Evolutionary conservation across 2,329 filamentous ascomycete species (phyloP), one percentile per base, ranked within the genome.

Genomic region (Immersiporthe knoxdaviesiana): DNA sequence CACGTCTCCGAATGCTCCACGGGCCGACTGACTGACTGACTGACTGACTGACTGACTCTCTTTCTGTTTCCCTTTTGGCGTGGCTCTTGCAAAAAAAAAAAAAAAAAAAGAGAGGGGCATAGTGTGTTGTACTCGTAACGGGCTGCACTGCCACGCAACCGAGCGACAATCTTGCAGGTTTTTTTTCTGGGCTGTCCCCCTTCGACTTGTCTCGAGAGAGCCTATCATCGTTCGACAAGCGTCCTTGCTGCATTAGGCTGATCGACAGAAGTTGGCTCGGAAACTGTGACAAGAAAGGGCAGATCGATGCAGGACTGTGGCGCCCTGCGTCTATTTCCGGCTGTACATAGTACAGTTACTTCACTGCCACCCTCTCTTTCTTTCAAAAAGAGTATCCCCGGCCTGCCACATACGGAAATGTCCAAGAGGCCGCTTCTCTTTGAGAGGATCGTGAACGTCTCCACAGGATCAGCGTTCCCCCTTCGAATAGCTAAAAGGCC

Each of bases 281-380:
- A 59, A n/a, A 11, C 27, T 35, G 56, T 59, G 56, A 37, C 56
- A n/a, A 30, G 56, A n/a, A n/a, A 59, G 56, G 30, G 52, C 2
- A 30, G 27, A 35, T 59, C 56, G 56, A n/a, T 37, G 56, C 56
- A 35, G 21, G 56, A 32, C 32, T 24, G 56, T 35, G 32, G 56
- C 56, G 30, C 30, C n/a, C 32, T 59, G 32, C 56, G 32, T 37
- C 56, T 59, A 59, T 59, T 59, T 59, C 21, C 56, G 56, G 56
- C 32, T 24, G 8, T 21, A 2, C 56, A n/a, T n/a, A n/a, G n/a
- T n/a, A n/a, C n/a, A n/a, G n/a, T n/a, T n/a, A n/a, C n/a, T n/a
- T 59, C 30, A 21, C 16, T 59, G 21, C 56, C 56, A 59, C 30
- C 56, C 16, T 35, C 56, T 59, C 18, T 47, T 35, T 12, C 11